Evolutionary conservation across 352 stramenopile genomes (phyloP).

Genomic region (Globisporangium cylindrosporum): DNA sequence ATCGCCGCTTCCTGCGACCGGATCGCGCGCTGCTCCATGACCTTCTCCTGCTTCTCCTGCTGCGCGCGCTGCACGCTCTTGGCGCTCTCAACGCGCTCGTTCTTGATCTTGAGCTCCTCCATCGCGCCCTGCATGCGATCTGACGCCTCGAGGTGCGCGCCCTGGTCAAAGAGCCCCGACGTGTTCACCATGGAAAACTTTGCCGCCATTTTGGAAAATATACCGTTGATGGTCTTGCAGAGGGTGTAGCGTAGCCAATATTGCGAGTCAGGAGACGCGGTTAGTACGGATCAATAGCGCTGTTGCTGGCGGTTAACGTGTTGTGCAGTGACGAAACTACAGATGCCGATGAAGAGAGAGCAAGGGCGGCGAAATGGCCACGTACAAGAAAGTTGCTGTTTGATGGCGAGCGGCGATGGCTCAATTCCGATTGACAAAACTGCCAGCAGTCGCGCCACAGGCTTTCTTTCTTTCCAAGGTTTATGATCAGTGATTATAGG

Average conservation of each 20-base stretch:
- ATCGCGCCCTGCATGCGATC: slow-evolving; percentile 73
- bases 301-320: background rate
- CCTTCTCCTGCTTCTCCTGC: slow-evolving; percentile 28
- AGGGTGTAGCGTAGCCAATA: background rate
- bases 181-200: slow-evolving; percentile 83
- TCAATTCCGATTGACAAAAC: background rate
- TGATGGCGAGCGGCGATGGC: background rate
- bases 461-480: background rate
- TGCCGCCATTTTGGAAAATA: slow-evolving; percentile 43
- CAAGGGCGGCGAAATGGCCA: background rate
- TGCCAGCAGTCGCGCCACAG: background rate
- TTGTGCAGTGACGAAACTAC: background rate
- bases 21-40: slow-evolving; percentile 20
- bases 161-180: slow-evolving; percentile 67
- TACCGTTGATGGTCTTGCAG: background rate
- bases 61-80: slow-evolving; percentile 23
- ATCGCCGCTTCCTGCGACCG: slow-evolving; percentile 30
- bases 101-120: slow-evolving; percentile 67
- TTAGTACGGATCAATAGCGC: background rate
- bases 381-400: background rate
- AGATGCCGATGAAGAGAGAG: background rate
- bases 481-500: background rate
- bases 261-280: background rate
- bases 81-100: slow-evolving; percentile 26
- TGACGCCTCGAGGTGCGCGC: slow-evolving; percentile 62